Evolutionary conservation across 345 rosid species (phyloP).

Genomic region (Arabis hirsuta): DNA sequence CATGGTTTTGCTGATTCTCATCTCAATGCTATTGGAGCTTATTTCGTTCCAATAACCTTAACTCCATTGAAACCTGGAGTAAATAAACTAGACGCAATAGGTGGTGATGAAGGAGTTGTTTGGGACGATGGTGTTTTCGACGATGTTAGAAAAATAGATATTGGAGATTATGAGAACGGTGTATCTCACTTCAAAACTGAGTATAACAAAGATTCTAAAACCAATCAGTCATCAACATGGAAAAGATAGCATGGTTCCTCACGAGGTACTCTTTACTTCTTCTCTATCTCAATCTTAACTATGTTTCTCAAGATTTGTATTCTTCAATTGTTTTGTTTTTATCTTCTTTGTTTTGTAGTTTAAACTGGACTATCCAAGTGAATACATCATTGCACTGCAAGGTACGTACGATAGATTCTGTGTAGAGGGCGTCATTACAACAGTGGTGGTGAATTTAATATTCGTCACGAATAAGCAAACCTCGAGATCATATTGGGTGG

Average conservation of each 20-base stretch:
- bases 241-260: background rate
- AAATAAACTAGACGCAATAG: background rate
- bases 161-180: background rate
- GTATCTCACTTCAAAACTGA: background rate
- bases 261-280: background rate
- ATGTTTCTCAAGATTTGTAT: slow-evolving; percentile 1
- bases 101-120: slow-evolving; percentile 8
- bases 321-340: background rate
- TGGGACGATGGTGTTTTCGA: slow-evolving; percentile 29
- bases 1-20: slow-evolving; percentile 27
- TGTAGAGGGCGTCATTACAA: background rate
- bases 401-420: background rate
- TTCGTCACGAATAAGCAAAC: slow-evolving; percentile 23
- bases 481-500: background rate
- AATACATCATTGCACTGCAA: background rate
- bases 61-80: slow-evolving; percentile 4
- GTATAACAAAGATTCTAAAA: slow-evolving; percentile 21
- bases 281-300: background rate
- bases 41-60: slow-evolving; percentile 17
- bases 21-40: slow-evolving; percentile 40
- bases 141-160: background rate
- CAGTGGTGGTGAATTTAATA: background rate
- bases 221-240: background rate
- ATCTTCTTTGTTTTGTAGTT: slow-evolving; percentile 16
- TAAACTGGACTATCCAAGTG: slow-evolving; percentile 11